Conservation (phyloP, 805 yeast species). For the Ogataea naganishii region DNA sequence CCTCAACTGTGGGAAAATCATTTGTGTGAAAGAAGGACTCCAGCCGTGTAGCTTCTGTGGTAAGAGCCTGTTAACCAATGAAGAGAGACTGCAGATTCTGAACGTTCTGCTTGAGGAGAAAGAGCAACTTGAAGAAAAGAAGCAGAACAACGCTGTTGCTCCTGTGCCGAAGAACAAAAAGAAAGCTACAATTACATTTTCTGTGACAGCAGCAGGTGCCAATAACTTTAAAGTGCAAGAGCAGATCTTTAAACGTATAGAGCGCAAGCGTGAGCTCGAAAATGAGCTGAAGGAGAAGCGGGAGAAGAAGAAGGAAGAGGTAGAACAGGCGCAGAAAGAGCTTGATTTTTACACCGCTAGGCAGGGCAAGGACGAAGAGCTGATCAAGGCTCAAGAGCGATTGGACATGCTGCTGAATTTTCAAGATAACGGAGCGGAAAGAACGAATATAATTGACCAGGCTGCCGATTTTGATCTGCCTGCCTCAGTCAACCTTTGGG, state of each 20-base stretch:
- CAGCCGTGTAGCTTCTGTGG: slow-evolving; percentile 88
- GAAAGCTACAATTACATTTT: slow-evolving; percentile 42
- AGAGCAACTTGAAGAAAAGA: slow-evolving; percentile 27
- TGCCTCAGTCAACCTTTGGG: slow-evolving; percentile 59
- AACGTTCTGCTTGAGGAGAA: slow-evolving; percentile 47
- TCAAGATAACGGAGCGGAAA: slow-evolving; percentile 80
- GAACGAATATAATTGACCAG: slow-evolving; percentile 88
- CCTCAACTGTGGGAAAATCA: slow-evolving; percentile 86
- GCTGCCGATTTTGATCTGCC: slow-evolving; percentile 78
- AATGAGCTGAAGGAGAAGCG: slow-evolving; percentile 23
- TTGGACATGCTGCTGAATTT: slow-evolving; percentile 67
- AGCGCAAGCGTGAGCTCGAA: slow-evolving; percentile 33
- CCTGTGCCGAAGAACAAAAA: slow-evolving; percentile 19
- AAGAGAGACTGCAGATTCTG: slow-evolving; percentile 54
- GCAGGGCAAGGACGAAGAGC: slow-evolving; percentile 43
- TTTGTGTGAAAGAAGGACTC: slow-evolving; percentile 82
- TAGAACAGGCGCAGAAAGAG: slow-evolving; percentile 33
- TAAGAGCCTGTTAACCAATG: slow-evolving; percentile 46
- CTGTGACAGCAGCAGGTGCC: slow-evolving; percentile 51
- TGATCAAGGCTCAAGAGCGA: slow-evolving; percentile 61
- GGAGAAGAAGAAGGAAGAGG: slow-evolving; percentile 28
- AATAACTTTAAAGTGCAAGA: slow-evolving; percentile 66
- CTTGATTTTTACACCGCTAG: slow-evolving; percentile 33
- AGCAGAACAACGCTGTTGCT: background rate
- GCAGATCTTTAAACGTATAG: slow-evolving; percentile 49